Percentiles rank a stretch among this genome's conserved stretches.
phyloP scores from a whole-genome alignment of 768 basidiomycete genomes.

The Naganishia kalamii region DNA sequence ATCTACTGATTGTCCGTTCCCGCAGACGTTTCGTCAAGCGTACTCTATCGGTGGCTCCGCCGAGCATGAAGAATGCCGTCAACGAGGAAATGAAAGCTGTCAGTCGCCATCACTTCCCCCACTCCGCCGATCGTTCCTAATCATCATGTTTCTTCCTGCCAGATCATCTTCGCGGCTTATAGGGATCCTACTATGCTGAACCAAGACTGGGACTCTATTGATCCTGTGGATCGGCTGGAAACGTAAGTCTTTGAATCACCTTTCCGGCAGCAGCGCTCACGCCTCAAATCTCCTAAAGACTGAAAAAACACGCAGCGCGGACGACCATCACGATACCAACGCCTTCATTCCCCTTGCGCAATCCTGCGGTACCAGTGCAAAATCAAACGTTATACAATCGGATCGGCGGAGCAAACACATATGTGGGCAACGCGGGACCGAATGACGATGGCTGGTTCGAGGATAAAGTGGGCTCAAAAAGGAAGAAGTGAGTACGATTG shows the following conservation, averaged over 20 bases:
- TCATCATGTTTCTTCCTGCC: neutral
- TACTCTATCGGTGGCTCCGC: conserved; percentile 65
- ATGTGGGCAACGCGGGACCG: neutral
- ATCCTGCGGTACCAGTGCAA: neutral
- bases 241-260: conserved; percentile 58
- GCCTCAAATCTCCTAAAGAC: conserved; percentile 18
- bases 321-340: conserved; percentile 11
- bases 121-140: neutral
- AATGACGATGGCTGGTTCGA: conserved; percentile 7
- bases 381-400: neutral
- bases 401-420: neutral
- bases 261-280: neutral
- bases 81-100: conserved; percentile 83
- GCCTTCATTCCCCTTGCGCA: neutral
- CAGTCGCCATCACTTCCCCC: conserved; percentile 2
- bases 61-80: conserved; percentile 76
- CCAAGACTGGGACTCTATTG: conserved; percentile 86
- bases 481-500: conserved; percentile 23
- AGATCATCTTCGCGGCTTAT: conserved; percentile 89
- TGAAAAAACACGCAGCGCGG: conserved; percentile 31
- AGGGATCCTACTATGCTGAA: conserved; percentile 75
- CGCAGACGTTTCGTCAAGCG: conserved; percentile 18
- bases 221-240: conserved; percentile 55
- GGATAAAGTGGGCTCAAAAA: conserved; percentile 21
- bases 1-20: neutral